Conservation (phyloP, 768 basidiomycete species). For the Thelephora ganbajun region DNA sequence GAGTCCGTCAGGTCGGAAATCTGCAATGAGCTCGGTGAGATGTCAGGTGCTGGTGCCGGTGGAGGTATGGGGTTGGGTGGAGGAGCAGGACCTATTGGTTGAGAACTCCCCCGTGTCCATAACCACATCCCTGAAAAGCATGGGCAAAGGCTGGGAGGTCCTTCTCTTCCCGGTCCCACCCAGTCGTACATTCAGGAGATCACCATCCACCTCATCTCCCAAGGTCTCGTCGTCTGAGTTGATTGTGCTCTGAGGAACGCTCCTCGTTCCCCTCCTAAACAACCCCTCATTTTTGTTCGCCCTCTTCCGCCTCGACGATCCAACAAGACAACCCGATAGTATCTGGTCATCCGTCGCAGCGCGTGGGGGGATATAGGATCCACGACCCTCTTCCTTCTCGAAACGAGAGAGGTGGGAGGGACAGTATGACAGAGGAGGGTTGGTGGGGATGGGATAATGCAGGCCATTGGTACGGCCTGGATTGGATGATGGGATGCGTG, state of each 20-base stretch:
- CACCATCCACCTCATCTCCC: constrained; percentile 34
- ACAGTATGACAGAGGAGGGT: constrained; percentile 23
- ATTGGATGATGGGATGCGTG: constrained; percentile 71
- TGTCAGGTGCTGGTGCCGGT: constrained; percentile 34
- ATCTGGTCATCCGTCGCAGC: constrained; percentile 60
- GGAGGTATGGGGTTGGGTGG: constrained; percentile 22
- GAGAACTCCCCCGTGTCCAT: constrained; percentile 7
- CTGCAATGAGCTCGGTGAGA: constrained; percentile 32
- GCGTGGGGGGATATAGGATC: constrained; percentile 19
- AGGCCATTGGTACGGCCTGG: constrained; percentile 83
- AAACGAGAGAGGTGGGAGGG: constrained; percentile 44
- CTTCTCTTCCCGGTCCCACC: constrained; percentile 11
- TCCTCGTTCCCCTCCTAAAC: constrained; percentile 62
- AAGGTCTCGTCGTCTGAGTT: constrained; percentile 67
- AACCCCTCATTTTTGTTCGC: constrained; percentile 56
- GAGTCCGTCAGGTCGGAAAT: constrained; percentile 39
- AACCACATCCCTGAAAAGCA: constrained; percentile 6
- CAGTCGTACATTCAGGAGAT: constrained; percentile 5
- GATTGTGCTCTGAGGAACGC: constrained; percentile 62
- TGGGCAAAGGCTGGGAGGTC: constrained; percentile 6
- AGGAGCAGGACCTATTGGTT: too few species aligned
- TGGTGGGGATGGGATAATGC: constrained; percentile 47
- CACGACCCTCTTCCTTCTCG: constrained; percentile 35
- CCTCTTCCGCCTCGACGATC: constrained; percentile 49
- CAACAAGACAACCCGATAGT: constrained; percentile 26